Conservation (phyloP, 2,329 filamentous ascomycete species). For the Phyllosticta ampelicida region DNA sequence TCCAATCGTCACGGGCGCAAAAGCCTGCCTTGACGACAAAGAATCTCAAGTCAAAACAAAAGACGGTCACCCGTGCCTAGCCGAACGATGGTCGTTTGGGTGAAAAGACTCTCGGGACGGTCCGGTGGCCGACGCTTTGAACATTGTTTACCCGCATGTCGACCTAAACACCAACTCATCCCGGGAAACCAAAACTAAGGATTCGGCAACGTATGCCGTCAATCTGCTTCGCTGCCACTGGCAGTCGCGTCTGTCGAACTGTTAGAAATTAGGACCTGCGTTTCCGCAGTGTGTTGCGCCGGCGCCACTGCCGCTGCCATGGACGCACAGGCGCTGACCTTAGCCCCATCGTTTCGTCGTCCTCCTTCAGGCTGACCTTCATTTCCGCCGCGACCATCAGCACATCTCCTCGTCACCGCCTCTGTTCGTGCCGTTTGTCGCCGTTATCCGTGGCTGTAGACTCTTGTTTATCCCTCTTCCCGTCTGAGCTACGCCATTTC, state of each 20-base stretch:
- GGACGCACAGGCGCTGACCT: background rate
- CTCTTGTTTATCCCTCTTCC: background rate
- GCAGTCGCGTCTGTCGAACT: background rate
- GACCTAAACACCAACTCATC: background rate
- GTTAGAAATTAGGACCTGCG: background rate
- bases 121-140: background rate
- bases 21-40: background rate
- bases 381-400: background rate
- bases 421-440: background rate
- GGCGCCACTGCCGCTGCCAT: background rate
- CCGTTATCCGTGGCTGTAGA: background rate
- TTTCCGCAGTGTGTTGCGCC: background rate
- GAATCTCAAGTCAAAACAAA: background rate
- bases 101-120: background rate
- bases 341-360: background rate
- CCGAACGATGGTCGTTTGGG: background rate
- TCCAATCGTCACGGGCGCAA: too few species aligned
- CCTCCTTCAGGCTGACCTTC: background rate
- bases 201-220: background rate
- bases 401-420: background rate
- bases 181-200: background rate
- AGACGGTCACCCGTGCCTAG: background rate
- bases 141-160: background rate
- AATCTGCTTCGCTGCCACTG: background rate
- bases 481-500: background rate